Percentiles rank a stretch among this genome's conserved stretches.
Conservation (phyloP, 1,139 yeast genomes). For the Magnusiomyces tetraspermus region DNA sequence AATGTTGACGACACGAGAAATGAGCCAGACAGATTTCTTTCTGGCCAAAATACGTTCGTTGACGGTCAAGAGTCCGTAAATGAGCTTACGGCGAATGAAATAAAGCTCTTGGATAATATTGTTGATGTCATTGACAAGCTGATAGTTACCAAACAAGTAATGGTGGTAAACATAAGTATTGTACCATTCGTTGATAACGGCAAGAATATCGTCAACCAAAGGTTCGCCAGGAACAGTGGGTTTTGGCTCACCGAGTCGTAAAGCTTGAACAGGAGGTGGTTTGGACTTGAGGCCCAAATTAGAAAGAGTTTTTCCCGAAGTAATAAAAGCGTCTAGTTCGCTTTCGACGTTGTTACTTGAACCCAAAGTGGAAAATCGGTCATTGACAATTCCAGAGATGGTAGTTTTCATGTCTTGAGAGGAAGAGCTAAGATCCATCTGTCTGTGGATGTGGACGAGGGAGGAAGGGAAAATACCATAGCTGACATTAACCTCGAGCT, state of each 20-base stretch:
- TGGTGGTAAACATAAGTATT: conserved; percentile 27
- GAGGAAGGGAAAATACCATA: conserved; percentile 28
- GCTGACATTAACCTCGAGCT: conserved; percentile 24
- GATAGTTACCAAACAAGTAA: conserved; percentile 31
- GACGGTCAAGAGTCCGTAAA: conserved; percentile 48
- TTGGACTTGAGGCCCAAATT: conserved; percentile 16
- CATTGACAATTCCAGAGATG: conserved; percentile 8
- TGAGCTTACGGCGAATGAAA: conserved; percentile 51
- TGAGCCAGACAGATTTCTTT: conserved; percentile 50
- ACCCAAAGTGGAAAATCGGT: conserved; percentile 8
- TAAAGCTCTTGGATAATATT: conserved; percentile 43
- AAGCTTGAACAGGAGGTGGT: conserved; percentile 28
- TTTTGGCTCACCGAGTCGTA: conserved; percentile 24
- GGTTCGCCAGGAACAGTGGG: conserved; percentile 26
- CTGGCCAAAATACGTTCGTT: conserved; percentile 48
- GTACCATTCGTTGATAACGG: conserved; percentile 31
- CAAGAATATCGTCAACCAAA: conserved; percentile 29
- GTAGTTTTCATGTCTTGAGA: conserved; percentile 10
- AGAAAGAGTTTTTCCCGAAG: conserved; percentile 2
- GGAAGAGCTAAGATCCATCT: conserved; percentile 19
- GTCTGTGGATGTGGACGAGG: conserved; percentile 24
- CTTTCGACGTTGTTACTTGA: conserved; percentile 4
- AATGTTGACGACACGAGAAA: conserved; percentile 60
- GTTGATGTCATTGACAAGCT: conserved; percentile 29
- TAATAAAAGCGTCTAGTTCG: conserved; percentile 10